Evolutionary conservation across 2,329 filamentous ascomycete genomes (phyloP).

Genomic region (Beauveria sp.): DNA sequence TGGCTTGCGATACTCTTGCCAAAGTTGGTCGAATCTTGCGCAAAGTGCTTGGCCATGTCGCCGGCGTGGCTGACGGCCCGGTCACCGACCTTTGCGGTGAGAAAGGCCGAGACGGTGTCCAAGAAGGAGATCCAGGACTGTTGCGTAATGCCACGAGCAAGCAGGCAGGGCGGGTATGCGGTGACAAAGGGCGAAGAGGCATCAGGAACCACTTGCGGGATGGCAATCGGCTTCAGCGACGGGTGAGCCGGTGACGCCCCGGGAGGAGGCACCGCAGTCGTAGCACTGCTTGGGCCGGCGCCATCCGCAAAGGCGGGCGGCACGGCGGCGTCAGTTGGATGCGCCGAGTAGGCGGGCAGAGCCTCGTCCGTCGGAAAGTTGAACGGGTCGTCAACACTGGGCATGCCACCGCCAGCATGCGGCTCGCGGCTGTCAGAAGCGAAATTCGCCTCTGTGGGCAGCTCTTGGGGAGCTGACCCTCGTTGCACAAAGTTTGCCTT

Average conservation of each 20-base stretch:
- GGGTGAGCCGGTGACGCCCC: not conserved
- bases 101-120: conserved; percentile 36
- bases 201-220: conserved; percentile 29
- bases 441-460: conserved; percentile 6
- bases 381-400: conserved; percentile 29
- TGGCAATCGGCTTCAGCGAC: conserved; percentile 27
- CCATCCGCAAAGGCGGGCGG: not conserved
- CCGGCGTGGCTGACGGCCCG: conserved; percentile 35
- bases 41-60: conserved; percentile 30
- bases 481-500: not conserved
- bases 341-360: conserved; percentile 22
- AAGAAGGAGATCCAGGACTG: conserved; percentile 28
- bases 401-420: conserved; percentile 11
- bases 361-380: conserved; percentile 28
- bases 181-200: conserved; percentile 30
- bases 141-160: conserved; percentile 28
- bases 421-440: not conserved
- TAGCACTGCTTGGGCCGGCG: conserved; percentile 3
- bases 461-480: not conserved
- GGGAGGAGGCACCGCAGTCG: not conserved
- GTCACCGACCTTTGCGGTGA: conserved; percentile 36
- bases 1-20: conserved; percentile 29
- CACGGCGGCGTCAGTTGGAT: not conserved
- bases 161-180: conserved; percentile 30
- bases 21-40: conserved; percentile 26